phyloP scores from a whole-genome alignment of 768 basidiomycete genomes.

The Amanita pallidorosea region DNA sequence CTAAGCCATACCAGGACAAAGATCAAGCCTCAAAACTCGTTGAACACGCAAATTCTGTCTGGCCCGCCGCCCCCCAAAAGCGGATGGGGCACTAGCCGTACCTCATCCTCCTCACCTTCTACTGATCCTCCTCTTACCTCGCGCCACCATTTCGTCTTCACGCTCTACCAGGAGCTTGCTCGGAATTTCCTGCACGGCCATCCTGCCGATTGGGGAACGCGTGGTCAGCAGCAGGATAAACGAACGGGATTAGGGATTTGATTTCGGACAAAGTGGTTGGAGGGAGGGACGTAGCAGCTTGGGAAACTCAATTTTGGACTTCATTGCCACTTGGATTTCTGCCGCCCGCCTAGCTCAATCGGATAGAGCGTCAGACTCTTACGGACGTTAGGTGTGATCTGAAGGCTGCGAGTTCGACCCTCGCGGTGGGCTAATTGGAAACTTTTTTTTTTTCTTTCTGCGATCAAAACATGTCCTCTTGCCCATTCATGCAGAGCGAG shows the following conservation, averaged over 20 bases:
- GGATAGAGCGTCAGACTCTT: slow-evolving; percentile 55
- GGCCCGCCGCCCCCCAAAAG: slow-evolving; percentile 12
- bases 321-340: too few species aligned
- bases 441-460: too few species aligned
- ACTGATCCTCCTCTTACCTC: slow-evolving; percentile 22
- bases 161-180: slow-evolving; percentile 9
- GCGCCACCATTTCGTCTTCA: slow-evolving; percentile 14
- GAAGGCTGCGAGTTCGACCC: slow-evolving; percentile 81
- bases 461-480: too few species aligned
- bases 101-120: slow-evolving; percentile 21
- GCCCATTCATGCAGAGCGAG: too few species aligned
- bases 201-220: too few species aligned
- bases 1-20: not conserved
- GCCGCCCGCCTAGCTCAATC: slow-evolving; percentile 57
- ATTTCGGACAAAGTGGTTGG: too few species aligned
- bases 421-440: slow-evolving; percentile 72
- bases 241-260: too few species aligned
- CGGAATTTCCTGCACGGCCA: slow-evolving; percentile 13
- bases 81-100: slow-evolving; percentile 20
- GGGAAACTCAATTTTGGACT: too few species aligned
- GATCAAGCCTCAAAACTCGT: slow-evolving; percentile 7
- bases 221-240: too few species aligned
- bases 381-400: slow-evolving; percentile 27
- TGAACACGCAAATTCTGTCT: slow-evolving; percentile 13
- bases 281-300: too few species aligned